Base-by-base conservation (phyloP, 2,329 filamentous ascomycete species). In the Aspergillus sp. region DNA sequence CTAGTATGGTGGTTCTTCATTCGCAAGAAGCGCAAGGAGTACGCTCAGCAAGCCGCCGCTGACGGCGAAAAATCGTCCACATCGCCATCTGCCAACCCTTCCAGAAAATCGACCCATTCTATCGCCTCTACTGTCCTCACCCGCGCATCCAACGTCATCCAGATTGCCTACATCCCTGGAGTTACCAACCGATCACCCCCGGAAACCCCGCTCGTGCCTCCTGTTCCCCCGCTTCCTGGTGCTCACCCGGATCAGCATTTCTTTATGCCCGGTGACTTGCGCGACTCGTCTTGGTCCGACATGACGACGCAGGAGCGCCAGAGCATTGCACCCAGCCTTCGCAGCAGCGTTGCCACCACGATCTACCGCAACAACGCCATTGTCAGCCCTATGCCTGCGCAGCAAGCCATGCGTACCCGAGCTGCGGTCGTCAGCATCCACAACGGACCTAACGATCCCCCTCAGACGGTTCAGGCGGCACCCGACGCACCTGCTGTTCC, bases 111-210 rank as follows among this genome's bases (percentile, higher is more conserved):
- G 11, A 90, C 91, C n/a, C 89, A 94, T 70, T 98, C 94, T 12
- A 92, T 99, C 72, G 95, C 95, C 16, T 97, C 93, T 10, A 98
- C 94, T 26, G 92, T 98, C 60, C 85, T 97, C 61, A 98, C 95
- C 18, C 88, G 95, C 63, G 95, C 95, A 52, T 98, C 95, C 71
- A 99, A 99, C 80, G 94, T 99, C 73, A 99, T 99, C 70, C 95
- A 98, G 78, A 99, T 99, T 77, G 95, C 95, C 57, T 99, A 98
- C 76, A 98, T 99, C 66, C 95, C 95, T 14, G 95, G 95, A 61
- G 93, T 98, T 69, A 97, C 92, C 61, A 97, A 97, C 78, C 87
- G 94, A 66, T 92, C 93, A 12, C 88, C 89, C 7, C 90, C 91
- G 5, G 88, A 90, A n/a, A 94, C 92, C 0, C 91, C 91, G 3